Evolutionary conservation across 306 rosid species (phyloP).

Genomic region (Astragalus glycyphyllos): DNA sequence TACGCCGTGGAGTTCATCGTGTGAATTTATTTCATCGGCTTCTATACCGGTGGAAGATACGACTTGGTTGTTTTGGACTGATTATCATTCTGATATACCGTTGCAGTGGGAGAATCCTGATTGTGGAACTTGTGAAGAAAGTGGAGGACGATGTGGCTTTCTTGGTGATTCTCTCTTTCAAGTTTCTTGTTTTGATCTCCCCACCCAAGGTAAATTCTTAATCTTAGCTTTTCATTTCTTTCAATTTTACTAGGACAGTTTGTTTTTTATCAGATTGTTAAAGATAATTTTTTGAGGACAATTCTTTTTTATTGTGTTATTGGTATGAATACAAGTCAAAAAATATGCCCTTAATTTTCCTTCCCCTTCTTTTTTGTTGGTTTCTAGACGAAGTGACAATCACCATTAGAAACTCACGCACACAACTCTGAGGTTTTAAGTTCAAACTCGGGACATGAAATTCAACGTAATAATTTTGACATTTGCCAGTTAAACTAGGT

Average conservation of each 20-base stretch:
- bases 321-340: no score
- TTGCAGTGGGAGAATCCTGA: slow-evolving; percentile 45
- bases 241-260: neutral
- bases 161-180: neutral
- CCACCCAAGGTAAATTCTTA: neutral
- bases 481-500: no score
- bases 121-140: slow-evolving; percentile 33
- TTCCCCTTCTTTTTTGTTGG: no score
- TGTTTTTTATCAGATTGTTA: no score
- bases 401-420: no score
- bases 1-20: neutral
- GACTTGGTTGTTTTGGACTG: slow-evolving; percentile 29
- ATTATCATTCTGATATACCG: slow-evolving; percentile 1
- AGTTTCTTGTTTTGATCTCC: slow-evolving; percentile 37
- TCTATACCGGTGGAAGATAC: neutral
- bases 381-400: no score
- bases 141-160: slow-evolving; percentile 44
- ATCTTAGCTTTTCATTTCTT: neutral
- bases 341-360: no score
- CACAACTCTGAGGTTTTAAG: no score
- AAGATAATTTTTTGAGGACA: no score
- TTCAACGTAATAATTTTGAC: no score
- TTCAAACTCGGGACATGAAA: no score
- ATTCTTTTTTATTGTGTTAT: no score
- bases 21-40: slow-evolving; percentile 23